These are phyloP conservation scores for Cyclotella kingstonii DNA, from an alignment of 108 stramenopile species.

Conservation along the genomic window DNA sequence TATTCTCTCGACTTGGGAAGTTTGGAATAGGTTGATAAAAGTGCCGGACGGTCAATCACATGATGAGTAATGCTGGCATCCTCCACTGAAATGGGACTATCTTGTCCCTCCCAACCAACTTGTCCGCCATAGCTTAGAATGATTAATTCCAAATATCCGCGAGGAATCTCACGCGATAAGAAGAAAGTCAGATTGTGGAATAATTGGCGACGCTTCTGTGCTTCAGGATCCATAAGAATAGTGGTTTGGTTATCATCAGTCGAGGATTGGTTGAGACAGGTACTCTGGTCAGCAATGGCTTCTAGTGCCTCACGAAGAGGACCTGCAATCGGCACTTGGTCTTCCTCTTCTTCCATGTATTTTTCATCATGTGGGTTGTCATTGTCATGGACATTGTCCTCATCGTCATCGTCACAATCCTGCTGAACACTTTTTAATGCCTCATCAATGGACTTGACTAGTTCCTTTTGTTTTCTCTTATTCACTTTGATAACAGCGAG, in stretches of 20 bases:
- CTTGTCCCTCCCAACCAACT: constrained; percentile 94
- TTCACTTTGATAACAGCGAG: constrained; percentile 2
- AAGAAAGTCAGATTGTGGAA: constrained; percentile 89
- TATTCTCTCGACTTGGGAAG: constrained; percentile 88
- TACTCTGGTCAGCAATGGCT: constrained; percentile 47
- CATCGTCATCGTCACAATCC: constrained; percentile 48
- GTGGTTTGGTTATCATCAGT: background rate
- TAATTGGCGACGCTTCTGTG: constrained; percentile 65
- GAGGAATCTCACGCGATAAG: constrained; percentile 92
- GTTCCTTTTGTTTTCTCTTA: constrained; percentile 53
- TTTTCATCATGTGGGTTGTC: constrained; percentile 51
- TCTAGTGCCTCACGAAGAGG: constrained; percentile 82
- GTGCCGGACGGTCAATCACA: constrained; percentile 84
- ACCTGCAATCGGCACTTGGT: constrained; percentile 64
- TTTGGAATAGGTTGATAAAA: constrained; percentile 55
- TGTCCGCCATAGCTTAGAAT: constrained; percentile 87
- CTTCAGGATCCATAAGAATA: constrained; percentile 61
- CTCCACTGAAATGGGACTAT: constrained; percentile 75
- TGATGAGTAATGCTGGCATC: constrained; percentile 96
- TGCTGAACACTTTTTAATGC: constrained; percentile 64
- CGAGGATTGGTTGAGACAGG: background rate
- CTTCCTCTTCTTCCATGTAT: constrained; percentile 63
- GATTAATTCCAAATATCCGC: constrained; percentile 91
- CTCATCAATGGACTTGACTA: constrained; percentile 64
- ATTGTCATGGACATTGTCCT: constrained; percentile 50